Base-by-base conservation (phyloP, 2,329 filamentous ascomycete species). In the Fusarium beomiforme region DNA sequence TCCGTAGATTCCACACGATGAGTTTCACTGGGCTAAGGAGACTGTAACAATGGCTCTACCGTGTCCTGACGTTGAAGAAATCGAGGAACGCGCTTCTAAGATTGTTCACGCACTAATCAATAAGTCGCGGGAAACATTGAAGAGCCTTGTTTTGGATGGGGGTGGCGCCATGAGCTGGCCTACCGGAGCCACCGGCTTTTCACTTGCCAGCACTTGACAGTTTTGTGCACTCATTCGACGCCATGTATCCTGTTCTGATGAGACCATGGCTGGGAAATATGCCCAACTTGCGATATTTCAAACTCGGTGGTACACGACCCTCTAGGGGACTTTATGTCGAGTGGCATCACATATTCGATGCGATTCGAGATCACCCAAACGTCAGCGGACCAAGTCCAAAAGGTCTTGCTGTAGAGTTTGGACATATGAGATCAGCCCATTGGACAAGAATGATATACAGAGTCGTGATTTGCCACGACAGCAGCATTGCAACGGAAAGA, bases 221-320 rank as follows among this genome's bases (percentile, higher is more conserved):
- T 1, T 8, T 44, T 3, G 8, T 12, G 4, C 37, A 55, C 13
- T 43, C 37, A 10, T 42, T 26, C 29, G 19, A 9, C 19, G 6
- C 10, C 14, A 3, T 24, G 7, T 19, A 44, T 13, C 5, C 42
- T 10, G 9, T 6, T 5, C 4, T 7, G 3, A 9, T 44, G 17
- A 24, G 23, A 11, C 8, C 21, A 7, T 26, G 42, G 42, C 42
- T 44, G 0, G 9, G 8, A 5, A 13, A n/a, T 12, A 44, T 55
- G n/a, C 23, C n/a, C 13, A 26, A 26, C 8, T 16, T 55, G 6
- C 51, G 24, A 6, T 24, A n/a, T 4, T 17, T 55, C 2, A n/a
- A 29, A 6, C 11, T 55, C 1, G 10, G 5, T 0, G 39, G 29
- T 0, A 1, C 12, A 55, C 16, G 8, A 12, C 19, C 13, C 12